Evolutionary conservation across 768 basidiomycete genomes (phyloP).

Genomic region (Solioccasus polychromus): DNA sequence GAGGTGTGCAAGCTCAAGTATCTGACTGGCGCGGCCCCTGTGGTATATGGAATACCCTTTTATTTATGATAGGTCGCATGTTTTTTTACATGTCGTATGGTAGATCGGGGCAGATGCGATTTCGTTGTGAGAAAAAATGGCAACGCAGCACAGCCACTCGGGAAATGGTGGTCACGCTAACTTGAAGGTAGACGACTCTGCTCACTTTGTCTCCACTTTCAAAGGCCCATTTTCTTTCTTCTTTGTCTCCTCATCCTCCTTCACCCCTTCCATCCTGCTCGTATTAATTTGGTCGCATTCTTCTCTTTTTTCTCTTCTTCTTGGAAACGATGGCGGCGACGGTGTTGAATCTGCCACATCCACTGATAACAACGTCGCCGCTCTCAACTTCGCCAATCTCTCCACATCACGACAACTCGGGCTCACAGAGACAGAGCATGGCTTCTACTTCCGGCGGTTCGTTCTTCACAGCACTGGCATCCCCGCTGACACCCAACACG

Average conservation of each 20-base stretch:
- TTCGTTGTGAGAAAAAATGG: neutral
- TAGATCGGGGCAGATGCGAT: too few relatives aligned
- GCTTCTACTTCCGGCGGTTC: slow-evolving; percentile 26
- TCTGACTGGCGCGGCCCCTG: slow-evolving; percentile 91
- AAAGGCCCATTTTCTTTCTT: neutral
- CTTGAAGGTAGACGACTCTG: too few relatives aligned
- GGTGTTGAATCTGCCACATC: slow-evolving; percentile 4
- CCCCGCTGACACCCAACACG: slow-evolving; percentile 20
- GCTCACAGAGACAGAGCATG: slow-evolving; percentile 21
- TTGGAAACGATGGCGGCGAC: slow-evolving; percentile 16
- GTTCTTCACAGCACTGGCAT: slow-evolving; percentile 27
- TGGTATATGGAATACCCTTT: slow-evolving; percentile 95
- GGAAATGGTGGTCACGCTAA: slow-evolving; percentile 2
- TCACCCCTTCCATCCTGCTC: too few relatives aligned
- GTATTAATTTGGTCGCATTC: neutral
- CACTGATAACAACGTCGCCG: slow-evolving; percentile 18
- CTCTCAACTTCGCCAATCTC: slow-evolving; percentile 14
- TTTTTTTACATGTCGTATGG: neutral
- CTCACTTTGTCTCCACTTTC: neutral
- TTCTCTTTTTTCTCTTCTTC: neutral
- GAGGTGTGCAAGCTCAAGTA: slow-evolving; percentile 87
- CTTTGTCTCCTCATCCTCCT: neutral
- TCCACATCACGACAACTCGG: slow-evolving; percentile 8
- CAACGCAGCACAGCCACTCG: slow-evolving; percentile 12
- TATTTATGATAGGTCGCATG: slow-evolving; percentile 47